Evolutionary conservation across 192 early-diverging fungal genomes (phyloP).

Genomic region (Coemansia sp.): DNA sequence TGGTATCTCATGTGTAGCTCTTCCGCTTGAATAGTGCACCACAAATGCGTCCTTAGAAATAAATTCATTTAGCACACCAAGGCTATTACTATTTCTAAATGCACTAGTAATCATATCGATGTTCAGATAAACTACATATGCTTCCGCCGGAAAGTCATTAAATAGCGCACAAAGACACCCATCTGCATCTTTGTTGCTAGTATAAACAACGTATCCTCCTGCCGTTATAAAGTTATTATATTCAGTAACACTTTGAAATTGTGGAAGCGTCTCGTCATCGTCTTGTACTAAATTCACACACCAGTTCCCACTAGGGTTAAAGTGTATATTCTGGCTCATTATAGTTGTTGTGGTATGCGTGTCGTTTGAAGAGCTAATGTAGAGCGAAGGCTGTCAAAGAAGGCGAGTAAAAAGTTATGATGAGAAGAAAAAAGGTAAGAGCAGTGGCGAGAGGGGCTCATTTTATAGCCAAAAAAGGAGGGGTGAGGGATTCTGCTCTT

Average conservation of each 20-base stretch:
- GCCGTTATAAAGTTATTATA: too few relatives aligned
- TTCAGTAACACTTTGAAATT: too few relatives aligned
- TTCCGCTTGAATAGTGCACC: neutral
- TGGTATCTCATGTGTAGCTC: neutral
- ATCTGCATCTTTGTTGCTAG: too few relatives aligned
- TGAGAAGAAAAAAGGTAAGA: neutral
- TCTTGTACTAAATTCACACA: too few relatives aligned
- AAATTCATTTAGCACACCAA: too few relatives aligned
- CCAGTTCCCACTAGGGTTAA: too few relatives aligned
- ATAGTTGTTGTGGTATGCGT: neutral
- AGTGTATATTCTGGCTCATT: neutral
- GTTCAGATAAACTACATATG: neutral
- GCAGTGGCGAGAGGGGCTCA: neutral
- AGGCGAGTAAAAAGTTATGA: neutral
- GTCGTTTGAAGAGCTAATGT: too few relatives aligned
- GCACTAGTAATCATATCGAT: neutral
- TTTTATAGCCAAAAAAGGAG: neutral
- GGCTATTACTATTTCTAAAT: neutral
- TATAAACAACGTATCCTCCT: too few relatives aligned
- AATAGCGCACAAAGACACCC: too few relatives aligned
- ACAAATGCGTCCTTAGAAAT: neutral
- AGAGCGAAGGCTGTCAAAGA: too few relatives aligned
- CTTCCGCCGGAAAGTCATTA: too few relatives aligned
- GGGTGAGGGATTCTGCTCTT: neutral
- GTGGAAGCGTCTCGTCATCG: too few relatives aligned